Evolutionary conservation across 345 rosid genomes (phyloP).

Genomic region (Combretum micranthum): DNA sequence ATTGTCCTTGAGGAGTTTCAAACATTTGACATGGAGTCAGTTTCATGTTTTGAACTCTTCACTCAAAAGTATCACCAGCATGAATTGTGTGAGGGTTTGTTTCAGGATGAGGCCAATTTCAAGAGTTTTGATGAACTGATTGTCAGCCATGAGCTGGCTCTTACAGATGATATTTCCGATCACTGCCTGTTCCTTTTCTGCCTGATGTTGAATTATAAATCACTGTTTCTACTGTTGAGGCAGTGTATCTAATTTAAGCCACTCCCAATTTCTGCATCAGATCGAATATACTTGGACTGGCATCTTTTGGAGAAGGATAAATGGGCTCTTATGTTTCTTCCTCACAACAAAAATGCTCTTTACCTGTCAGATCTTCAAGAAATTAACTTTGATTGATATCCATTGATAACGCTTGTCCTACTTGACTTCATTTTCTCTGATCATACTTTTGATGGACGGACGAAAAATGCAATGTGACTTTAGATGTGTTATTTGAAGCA

Average conservation of each 20-base stretch:
- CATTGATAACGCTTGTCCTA: slow-evolving; percentile 33
- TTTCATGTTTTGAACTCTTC: slow-evolving; percentile 35
- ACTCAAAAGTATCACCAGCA: slow-evolving; percentile 28
- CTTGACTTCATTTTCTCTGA: slow-evolving; percentile 53
- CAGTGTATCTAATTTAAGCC: slow-evolving; percentile 37
- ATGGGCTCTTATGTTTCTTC: slow-evolving; percentile 24
- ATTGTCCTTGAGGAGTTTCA: slow-evolving; percentile 47
- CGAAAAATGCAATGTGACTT: slow-evolving; percentile 34
- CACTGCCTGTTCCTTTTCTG: slow-evolving; percentile 66
- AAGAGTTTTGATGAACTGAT: slow-evolving; percentile 63
- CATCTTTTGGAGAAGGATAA: slow-evolving; percentile 57
- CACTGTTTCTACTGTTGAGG: slow-evolving; percentile 35
- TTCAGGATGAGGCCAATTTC: slow-evolving; percentile 52
- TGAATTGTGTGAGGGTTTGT: slow-evolving; percentile 37
- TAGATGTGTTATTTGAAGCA: slow-evolving; percentile 22
- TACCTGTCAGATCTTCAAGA: slow-evolving; percentile 28
- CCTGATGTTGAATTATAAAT: slow-evolving; percentile 28
- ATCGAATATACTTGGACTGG: slow-evolving; percentile 89
- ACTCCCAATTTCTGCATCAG: slow-evolving; percentile 48
- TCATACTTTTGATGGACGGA: slow-evolving; percentile 22
- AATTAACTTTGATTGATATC: slow-evolving; percentile 32
- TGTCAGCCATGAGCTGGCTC: slow-evolving; percentile 62
- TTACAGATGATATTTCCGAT: slow-evolving; percentile 66
- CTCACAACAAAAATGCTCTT: slow-evolving; percentile 21
- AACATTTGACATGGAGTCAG: slow-evolving; percentile 38